Evolutionary conservation across 129 eudicot species (phyloP), one percentile per base, ranked within the genome.

Genomic region (Centrapalus pauciflorus): DNA sequence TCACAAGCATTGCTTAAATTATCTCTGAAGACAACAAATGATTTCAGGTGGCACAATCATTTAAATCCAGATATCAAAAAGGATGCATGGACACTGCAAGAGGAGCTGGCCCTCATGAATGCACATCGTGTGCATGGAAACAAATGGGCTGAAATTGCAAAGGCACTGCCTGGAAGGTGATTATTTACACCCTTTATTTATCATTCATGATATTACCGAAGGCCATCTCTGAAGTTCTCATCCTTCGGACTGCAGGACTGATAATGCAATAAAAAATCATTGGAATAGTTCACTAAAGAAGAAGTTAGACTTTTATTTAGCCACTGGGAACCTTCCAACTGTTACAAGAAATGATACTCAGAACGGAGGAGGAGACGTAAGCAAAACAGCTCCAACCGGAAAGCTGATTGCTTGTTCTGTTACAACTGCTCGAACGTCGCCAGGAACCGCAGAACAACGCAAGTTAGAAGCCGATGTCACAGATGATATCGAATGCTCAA

Each of bases 11-110:
- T 50, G 20, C 50, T 0, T 43, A 24, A 55, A 25, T 40, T 5
- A 59, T 64, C 25, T 16, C 33, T 43, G 64, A 49, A 61, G 64
- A 60, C 35, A n/a, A 60, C 12, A 34, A 62, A 50, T 46, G 12
- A 45, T 51, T 78, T n/a, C 89, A 93, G 99, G 88, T 93, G 99
- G 99, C 96, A 93, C 75, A 93, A 93, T 69, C 99, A 89, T 86
- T 77, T 93, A 59, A 86, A 93, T 86, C 99, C 99, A 45, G 65
- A 62, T 58, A 93, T 93, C 49, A 93, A 82, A 60, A 89, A 76
- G 73, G 99, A 93, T 71, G 92, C 96, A 19, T 93, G 99, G 99
- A 84, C 86, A 13, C 65, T 79, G 74, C 90, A 89, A 35, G 99
- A 93, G 74, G 99, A 93, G 56, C 68, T 74, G 29, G 83, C 81